Conservation (phyloP, 2,329 filamentous ascomycete species). For the Didymellaceae sp. region DNA sequence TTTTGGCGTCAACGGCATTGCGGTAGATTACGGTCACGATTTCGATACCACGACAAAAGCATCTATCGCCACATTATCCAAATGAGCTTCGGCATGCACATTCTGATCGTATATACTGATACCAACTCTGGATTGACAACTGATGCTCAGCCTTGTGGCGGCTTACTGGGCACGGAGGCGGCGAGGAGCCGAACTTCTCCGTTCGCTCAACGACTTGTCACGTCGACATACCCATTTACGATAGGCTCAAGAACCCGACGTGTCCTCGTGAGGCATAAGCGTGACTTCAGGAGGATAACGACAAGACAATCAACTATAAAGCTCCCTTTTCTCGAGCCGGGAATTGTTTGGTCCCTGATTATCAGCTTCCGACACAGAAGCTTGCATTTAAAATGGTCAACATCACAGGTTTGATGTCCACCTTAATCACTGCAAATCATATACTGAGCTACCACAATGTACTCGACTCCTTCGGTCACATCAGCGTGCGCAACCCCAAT, state of each 20-base stretch:
- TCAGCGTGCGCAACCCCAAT: constrained; percentile 57
- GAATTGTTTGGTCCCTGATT: no score
- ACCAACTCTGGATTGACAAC: no score
- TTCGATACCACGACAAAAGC: constrained; percentile 40
- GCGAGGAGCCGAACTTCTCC: constrained; percentile 3
- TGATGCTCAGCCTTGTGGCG: no score
- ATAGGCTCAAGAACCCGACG: neutral
- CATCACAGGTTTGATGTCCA: constrained; percentile 31
- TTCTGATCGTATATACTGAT: neutral
- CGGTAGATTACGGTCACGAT: constrained; percentile 31
- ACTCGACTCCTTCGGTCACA: constrained; percentile 60
- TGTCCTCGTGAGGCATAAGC: neutral
- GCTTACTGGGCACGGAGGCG: neutral
- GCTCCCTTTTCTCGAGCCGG: no score
- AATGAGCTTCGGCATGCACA: neutral
- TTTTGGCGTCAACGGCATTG: constrained; percentile 30
- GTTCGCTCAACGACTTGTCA: constrained; percentile 1
- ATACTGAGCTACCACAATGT: constrained; percentile 59
- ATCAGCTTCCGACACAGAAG: no score
- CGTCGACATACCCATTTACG: constrained; percentile 7
- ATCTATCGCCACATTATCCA: constrained; percentile 15
- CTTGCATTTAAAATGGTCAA: constrained; percentile 32
- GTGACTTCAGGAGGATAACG: neutral
- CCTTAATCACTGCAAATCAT: constrained; percentile 54
- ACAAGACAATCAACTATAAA: no score